A percentile compares a stretch with the other conserved stretches of the same genome.
Conservation (phyloP, 768 basidiomycete species). For the Coprinellus micaceus region DNA sequence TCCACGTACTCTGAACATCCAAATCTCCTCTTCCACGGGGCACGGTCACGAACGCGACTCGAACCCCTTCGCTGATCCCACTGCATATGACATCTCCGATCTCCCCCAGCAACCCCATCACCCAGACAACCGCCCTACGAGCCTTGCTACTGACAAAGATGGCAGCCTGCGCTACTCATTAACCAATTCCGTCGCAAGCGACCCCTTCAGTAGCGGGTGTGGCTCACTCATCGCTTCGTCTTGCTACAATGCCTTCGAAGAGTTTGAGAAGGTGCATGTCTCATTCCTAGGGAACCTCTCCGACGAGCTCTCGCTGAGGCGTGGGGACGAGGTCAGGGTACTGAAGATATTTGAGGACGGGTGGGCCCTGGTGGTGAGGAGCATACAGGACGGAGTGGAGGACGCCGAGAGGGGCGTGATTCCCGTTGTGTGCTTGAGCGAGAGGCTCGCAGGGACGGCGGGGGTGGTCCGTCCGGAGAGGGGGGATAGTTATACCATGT, state of each 20-base stretch:
- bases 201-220: constrained; percentile 19
- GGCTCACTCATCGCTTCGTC: constrained; percentile 3
- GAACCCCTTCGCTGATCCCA: constrained; percentile 1
- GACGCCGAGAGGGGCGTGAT: constrained; percentile 45
- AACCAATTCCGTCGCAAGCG: constrained; percentile 8
- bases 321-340: constrained; percentile 52
- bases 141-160: too few species aligned
- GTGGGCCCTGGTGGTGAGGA: constrained; percentile 60
- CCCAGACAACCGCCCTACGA: neutral
- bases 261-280: constrained; percentile 48
- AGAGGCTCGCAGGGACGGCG: too few species aligned
- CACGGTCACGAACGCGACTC: neutral
- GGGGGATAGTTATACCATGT: too few species aligned
- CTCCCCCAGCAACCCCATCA: neutral
- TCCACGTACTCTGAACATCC: neutral
- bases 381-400: constrained; percentile 13
- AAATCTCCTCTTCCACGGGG: neutral
- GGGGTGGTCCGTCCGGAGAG: too few species aligned
- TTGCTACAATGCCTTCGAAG: constrained; percentile 26
- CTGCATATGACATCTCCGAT: neutral
- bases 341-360: constrained; percentile 62
- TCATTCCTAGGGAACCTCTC: constrained; percentile 54
- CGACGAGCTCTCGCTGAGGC: constrained; percentile 55
- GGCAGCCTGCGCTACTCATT: neutral
- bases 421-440: constrained; percentile 61